Evolutionary conservation across 257 asterid genomes (phyloP), one percentile per base, ranked within the genome.

Genomic region (Petunia secreta): DNA sequence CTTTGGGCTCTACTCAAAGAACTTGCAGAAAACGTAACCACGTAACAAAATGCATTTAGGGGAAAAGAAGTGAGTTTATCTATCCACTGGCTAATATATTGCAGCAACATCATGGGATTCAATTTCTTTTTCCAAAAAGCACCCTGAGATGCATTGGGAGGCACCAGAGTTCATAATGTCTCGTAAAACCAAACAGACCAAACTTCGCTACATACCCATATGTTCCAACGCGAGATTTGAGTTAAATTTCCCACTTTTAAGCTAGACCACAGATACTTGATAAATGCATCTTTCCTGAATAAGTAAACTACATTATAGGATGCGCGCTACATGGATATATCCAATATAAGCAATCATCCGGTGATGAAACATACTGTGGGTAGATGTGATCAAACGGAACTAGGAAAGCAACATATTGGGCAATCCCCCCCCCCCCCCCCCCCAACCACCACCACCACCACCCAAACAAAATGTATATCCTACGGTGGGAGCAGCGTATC

Each of bases 341-440:
- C 76, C 59, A 69, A 44, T 44, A 68, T 14, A 46, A 69, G 59
- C 25, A 44, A 43, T 46, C 41, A 44, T 44, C 57, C 0, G 76
- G 76, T 69, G 9, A 69, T 44, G 58, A 69, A 69, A 16, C 43
- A 2, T 9, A 69, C 41, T 1, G 1, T 16, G 25, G n/a, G n/a
- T n/a, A n/a, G n/a, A n/a, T n/a, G n/a, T n/a, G 16, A 69, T 69
- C 25, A 16, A 69, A 69, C 58, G 4, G 3, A 16, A 46, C 15
- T 46, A 43, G 58, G 40, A 69, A 44, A 69, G 59, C 59, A 69
- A 44, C 9, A 25, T 69, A 69, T n/a, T n/a, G n/a, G n/a, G n/a
- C n/a, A n/a, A n/a, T n/a, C n/a, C n/a, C n/a, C n/a, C n/a, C n/a
- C n/a, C n/a, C n/a, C n/a, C n/a, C n/a, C n/a, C n/a, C n/a, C n/a